A percentile compares a stretch with the other conserved stretches of the same genome.
These are phyloP conservation scores for Phaeolepiota aurea DNA, from an alignment of 768 basidiomycete species.

Conservation along the genomic window DNA sequence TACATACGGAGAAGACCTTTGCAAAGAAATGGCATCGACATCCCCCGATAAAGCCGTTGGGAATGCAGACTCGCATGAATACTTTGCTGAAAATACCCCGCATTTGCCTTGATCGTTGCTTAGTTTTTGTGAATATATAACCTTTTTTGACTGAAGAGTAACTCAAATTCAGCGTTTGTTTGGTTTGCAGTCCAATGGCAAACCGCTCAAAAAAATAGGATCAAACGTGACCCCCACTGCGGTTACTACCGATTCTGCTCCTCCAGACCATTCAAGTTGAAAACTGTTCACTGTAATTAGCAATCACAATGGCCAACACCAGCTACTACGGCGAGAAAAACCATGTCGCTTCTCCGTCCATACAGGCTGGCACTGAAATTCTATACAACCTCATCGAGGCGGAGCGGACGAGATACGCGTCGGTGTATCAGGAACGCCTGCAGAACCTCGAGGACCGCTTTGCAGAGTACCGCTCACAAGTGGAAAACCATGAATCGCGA, in stretches of 20 bases:
- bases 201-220: not conserved
- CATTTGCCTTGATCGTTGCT: constrained; percentile 14
- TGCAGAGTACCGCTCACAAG: not conserved
- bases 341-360: not conserved
- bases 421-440: not conserved
- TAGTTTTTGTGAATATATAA: not conserved
- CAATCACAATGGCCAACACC: not conserved
- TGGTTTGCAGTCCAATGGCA: not conserved
- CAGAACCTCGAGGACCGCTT: not conserved
- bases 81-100: constrained; percentile 43
- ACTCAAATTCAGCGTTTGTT: too few species aligned
- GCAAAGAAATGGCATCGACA: constrained; percentile 30
- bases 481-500: not conserved
- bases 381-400: not conserved
- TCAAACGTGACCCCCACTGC: not conserved
- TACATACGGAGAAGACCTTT: constrained; percentile 34
- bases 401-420: not conserved
- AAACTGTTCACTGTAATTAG: not conserved
- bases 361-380: not conserved
- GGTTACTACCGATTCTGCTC: not conserved
- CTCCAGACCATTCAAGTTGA: not conserved
- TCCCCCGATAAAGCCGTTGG: constrained; percentile 25
- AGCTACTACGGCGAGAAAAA: not conserved
- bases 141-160: too few species aligned
- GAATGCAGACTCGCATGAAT: constrained; percentile 43